Percentiles rank a stretch among this genome's conserved stretches.
Evolutionary conservation across 2,329 filamentous ascomycete genomes (phyloP).

Genomic region (Lachnellula willkommii): DNA sequence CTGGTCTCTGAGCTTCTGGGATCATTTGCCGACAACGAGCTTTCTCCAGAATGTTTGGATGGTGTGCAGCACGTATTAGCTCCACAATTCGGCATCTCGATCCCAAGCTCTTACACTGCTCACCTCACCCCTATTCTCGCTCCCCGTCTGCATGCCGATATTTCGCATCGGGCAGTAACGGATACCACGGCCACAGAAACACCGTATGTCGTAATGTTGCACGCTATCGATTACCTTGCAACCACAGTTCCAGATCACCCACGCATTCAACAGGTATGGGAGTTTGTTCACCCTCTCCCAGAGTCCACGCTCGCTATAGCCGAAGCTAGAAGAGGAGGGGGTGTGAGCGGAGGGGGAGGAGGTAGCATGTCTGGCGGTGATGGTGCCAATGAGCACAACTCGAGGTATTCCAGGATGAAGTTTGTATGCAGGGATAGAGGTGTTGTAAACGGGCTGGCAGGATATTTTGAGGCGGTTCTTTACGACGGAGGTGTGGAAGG

Average conservation of each 20-base stretch:
- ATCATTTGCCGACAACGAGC: conserved; percentile 94
- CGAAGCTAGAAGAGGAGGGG: conserved; percentile 55
- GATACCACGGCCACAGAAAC: conserved; percentile 77
- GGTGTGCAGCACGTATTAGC: conserved; percentile 88
- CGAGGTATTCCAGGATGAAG: conserved; percentile 68
- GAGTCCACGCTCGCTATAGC: conserved; percentile 49
- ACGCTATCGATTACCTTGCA: conserved; percentile 81
- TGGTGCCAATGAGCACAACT: conserved; percentile 87
- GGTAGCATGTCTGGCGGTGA: conserved; percentile 70
- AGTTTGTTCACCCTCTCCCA: conserved; percentile 72
- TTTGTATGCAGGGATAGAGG: conserved; percentile 77
- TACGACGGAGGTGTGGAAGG: conserved; percentile 53
- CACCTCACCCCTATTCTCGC: conserved; percentile 89
- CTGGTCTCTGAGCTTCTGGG: conserved; percentile 89
- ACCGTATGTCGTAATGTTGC: conserved; percentile 91
- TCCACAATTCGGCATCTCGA: conserved; percentile 78
- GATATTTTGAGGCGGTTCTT: conserved; percentile 95
- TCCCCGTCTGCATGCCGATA: conserved; percentile 78
- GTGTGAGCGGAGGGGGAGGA: conserved; percentile 60
- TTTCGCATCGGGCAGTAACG: conserved; percentile 54
- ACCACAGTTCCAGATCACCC: conserved; percentile 52
- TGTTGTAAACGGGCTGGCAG: conserved; percentile 83
- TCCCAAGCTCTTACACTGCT: conserved; percentile 88
- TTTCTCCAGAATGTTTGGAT: conserved; percentile 93
- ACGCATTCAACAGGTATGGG: conserved; percentile 72